These are phyloP conservation scores for Podospora bellae-mahoneyi DNA, from an alignment of 495 filamentous ascomycete species.

Conservation along the genomic window DNA sequence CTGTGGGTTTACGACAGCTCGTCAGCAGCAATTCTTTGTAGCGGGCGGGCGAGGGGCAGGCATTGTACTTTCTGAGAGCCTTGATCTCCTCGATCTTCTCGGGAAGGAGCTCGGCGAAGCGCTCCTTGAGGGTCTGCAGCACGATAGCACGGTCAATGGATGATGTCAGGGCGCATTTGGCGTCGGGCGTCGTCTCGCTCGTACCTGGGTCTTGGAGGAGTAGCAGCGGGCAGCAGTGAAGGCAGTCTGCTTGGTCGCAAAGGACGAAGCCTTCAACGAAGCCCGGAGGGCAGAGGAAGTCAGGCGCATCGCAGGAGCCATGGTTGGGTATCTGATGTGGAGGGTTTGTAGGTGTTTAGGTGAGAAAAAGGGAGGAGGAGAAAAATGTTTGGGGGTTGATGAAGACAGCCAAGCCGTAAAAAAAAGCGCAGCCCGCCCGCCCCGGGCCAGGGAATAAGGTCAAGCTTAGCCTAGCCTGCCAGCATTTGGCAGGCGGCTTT, in stretches of 20 bases:
- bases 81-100: constrained; percentile 99
- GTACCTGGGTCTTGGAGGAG: constrained; percentile 85
- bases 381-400: constrained; percentile 27
- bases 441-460: constrained; percentile 10
- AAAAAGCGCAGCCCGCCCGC: constrained; percentile 26
- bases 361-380: constrained; percentile 26
- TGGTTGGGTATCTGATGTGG: constrained; percentile 42
- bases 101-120: constrained; percentile 92
- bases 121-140: constrained; percentile 88
- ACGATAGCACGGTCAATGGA: constrained; percentile 31
- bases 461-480: constrained; percentile 2
- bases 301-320: constrained; percentile 78
- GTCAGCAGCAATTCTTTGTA: constrained; percentile 18
- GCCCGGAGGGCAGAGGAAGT: constrained; percentile 71
- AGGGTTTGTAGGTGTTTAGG: constrained; percentile 22
- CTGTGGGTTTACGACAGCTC: constrained; percentile 41
- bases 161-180: constrained; percentile 26
- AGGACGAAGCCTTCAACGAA: constrained; percentile 58
- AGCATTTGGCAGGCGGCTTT: constrained; percentile 6
- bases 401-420: constrained; percentile 27
- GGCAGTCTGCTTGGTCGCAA: constrained; percentile 61
- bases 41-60: neutral
- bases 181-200: constrained; percentile 16
- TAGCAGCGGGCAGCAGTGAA: constrained; percentile 85
- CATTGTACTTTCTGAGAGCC: constrained; percentile 82